These are phyloP conservation scores for Russula sp. DNA, from an alignment of 768 basidiomycete genomes.

Conservation along the genomic window DNA sequence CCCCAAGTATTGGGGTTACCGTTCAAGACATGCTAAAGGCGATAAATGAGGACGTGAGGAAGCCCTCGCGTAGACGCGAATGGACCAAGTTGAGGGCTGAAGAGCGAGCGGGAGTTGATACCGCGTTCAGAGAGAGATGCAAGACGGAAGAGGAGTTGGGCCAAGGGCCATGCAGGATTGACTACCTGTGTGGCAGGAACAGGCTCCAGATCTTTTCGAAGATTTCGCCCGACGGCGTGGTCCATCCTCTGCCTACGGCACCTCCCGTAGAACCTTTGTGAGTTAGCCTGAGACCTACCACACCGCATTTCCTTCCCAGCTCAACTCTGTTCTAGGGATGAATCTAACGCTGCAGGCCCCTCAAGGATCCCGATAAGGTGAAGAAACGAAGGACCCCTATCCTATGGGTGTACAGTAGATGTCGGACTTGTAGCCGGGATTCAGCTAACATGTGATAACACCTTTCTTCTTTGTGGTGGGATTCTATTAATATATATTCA, in stretches of 20 bases:
- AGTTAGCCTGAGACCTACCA: background rate
- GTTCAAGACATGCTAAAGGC: slow-evolving; percentile 11
- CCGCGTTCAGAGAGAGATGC: slow-evolving; percentile 12
- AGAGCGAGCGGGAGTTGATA: background rate
- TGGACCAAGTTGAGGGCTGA: slow-evolving; percentile 8
- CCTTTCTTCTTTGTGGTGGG: no score
- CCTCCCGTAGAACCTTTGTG: slow-evolving; percentile 2
- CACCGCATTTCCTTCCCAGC: background rate
- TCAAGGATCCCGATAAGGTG: slow-evolving; percentile 14
- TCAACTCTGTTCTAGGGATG: background rate
- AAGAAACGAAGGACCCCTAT: background rate
- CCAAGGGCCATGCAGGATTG: slow-evolving; percentile 16
- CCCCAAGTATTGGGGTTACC: slow-evolving; percentile 2
- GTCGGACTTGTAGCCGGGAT: no score
- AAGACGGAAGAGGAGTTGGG: slow-evolving; percentile 12
- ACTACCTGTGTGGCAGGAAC: slow-evolving; percentile 14
- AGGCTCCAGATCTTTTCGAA: slow-evolving; percentile 14
- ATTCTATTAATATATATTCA: no score
- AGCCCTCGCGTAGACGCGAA: slow-evolving; percentile 14
- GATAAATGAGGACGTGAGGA: slow-evolving; percentile 9
- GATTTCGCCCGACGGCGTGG: slow-evolving; percentile 5
- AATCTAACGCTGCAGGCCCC: slow-evolving; percentile 12
- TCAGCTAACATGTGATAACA: no score
- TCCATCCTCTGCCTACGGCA: background rate
- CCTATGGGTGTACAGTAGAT: background rate